Evolutionary conservation across 1,284 basidiomycete species (phyloP), one percentile per base, ranked within the genome.

Genomic region (Athelia sp.): DNA sequence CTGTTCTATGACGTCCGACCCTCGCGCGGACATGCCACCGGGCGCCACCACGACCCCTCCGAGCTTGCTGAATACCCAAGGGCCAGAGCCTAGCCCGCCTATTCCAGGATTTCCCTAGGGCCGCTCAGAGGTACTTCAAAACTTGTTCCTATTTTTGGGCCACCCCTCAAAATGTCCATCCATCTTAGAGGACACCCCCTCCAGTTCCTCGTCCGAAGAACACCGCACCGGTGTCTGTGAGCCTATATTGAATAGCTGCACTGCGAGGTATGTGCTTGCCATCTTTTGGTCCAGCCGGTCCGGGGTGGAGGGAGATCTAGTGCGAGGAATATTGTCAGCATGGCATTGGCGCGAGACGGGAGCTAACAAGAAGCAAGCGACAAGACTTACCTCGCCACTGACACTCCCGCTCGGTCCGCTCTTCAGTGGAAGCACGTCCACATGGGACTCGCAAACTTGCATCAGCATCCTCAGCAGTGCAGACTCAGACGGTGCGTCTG

Each of bases 121-220:
- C n/a, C n/a, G n/a, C n/a, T n/a, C n/a, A n/a, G n/a, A n/a, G n/a
- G n/a, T n/a, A n/a, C n/a, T n/a, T n/a, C n/a, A n/a, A n/a, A n/a
- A n/a, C n/a, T n/a, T n/a, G n/a, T n/a, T n/a, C n/a, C n/a, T n/a
- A n/a, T n/a, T n/a, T n/a, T n/a, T n/a, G n/a, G n/a, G n/a, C n/a
- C n/a, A n/a, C n/a, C n/a, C n/a, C n/a, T n/a, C n/a, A n/a, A n/a
- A n/a, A n/a, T n/a, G n/a, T n/a, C n/a, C n/a, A n/a, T n/a, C n/a
- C n/a, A n/a, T n/a, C n/a, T 29, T 58, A 88, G 46, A 88, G 62
- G 6, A 89, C 78, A 1, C 76, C 81, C 26, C 72, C 73, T 26
- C 79, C 78, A 18, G 81, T 89, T 6, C 87, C 87, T 53, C 81
- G 77, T 52, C 83, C 79, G 58, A 90, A 90, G 66, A 83, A 89